phyloP scores from a whole-genome alignment of 345 rosid genomes.

The Combretum micranthum region DNA sequence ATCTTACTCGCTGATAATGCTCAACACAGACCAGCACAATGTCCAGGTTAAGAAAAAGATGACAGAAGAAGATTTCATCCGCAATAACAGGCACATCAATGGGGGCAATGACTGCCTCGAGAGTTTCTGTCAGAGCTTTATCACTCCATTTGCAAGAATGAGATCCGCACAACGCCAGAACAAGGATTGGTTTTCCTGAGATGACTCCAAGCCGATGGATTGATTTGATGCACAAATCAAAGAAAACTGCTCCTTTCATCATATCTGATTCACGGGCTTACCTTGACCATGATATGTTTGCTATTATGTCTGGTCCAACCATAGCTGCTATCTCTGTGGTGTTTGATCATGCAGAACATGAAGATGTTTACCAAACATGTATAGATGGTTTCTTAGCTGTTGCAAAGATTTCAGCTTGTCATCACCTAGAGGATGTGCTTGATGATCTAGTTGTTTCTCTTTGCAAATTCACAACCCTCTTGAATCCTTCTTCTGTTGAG shows the following conservation, averaged over 20 bases:
- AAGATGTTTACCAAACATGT: conserved; percentile 91
- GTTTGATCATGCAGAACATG: conserved; percentile 97
- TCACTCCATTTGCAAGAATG: conserved; percentile 90
- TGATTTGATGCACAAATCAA: conserved; percentile 94
- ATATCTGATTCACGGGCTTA: conserved; percentile 70
- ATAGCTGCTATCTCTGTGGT: conserved; percentile 98
- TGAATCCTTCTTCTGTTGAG: conserved; percentile 78
- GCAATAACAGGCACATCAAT: conserved; percentile 89
- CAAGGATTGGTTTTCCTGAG: conserved; percentile 90
- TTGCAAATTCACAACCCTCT: conserved; percentile 88
- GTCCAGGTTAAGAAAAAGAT: conserved; percentile 97
- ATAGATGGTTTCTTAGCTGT: conserved; percentile 96
- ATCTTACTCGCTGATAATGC: conserved; percentile 95
- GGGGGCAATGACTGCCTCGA: conserved; percentile 89
- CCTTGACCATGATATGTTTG: conserved; percentile 98
- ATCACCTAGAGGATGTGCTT: conserved; percentile 96
- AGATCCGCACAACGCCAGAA: conserved; percentile 94
- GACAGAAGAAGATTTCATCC: conserved; percentile 96
- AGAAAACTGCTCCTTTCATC: conserved; percentile 82
- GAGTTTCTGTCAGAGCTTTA: conserved; percentile 80
- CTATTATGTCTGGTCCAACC: conserved; percentile 97
- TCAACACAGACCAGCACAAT: conserved; percentile 96
- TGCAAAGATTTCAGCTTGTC: conserved; percentile 95
- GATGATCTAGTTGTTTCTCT: conserved; percentile 96
- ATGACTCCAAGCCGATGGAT: conserved; percentile 99